Conservation (phyloP, 805 yeast species). For the Blastobotrys robertii region DNA sequence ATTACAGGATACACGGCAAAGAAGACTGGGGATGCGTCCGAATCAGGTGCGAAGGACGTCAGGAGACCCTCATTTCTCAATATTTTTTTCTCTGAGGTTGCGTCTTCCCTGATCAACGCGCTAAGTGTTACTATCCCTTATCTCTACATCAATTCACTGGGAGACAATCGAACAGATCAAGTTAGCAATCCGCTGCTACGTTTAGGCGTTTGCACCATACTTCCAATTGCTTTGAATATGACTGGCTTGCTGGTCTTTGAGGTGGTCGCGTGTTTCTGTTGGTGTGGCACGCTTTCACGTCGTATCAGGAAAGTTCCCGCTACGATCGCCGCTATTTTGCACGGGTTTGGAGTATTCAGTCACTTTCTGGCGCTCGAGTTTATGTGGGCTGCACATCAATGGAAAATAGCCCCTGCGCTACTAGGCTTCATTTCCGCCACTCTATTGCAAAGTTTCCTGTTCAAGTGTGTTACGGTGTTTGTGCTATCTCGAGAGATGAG, state of each 20-base stretch:
- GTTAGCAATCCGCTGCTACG: constrained; percentile 50
- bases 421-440: constrained; percentile 50
- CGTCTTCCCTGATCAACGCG: constrained; percentile 50
- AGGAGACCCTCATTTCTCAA: constrained; percentile 59
- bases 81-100: constrained; percentile 56
- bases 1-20: constrained; percentile 72
- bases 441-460: constrained; percentile 48
- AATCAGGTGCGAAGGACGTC: neutral
- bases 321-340: constrained; percentile 47
- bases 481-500: constrained; percentile 52
- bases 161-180: constrained; percentile 33
- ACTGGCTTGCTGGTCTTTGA: constrained; percentile 17
- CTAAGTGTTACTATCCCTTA: constrained; percentile 50
- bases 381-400: constrained; percentile 58
- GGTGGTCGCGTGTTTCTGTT: neutral
- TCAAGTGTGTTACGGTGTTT: constrained; percentile 40
- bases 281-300: constrained; percentile 44
- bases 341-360: constrained; percentile 40
- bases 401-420: constrained; percentile 50
- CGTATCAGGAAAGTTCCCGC: constrained; percentile 37
- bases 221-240: constrained; percentile 19
- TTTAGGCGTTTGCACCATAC: constrained; percentile 31
- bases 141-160: constrained; percentile 60
- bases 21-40: neutral
- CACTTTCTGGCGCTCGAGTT: constrained; percentile 51